Evolutionary conservation across 1,139 yeast genomes (phyloP), one percentile per base, ranked within the genome.

Genomic region (Waltiozyma sp.): DNA sequence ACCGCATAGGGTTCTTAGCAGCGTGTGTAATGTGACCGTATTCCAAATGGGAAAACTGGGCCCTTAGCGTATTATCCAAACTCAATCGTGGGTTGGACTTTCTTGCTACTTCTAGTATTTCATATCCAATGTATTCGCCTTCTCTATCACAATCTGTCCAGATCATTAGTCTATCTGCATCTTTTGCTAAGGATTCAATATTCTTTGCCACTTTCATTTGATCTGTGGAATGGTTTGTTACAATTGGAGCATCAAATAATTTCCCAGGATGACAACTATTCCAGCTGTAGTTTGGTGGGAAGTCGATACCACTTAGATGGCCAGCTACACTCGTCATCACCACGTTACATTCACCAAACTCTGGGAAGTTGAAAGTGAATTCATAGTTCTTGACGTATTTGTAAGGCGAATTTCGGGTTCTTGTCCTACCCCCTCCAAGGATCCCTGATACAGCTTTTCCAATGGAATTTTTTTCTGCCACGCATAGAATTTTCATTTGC

Each of bases 61-160:
- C 94, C 41, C 99, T 66, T 46, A 74, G 75, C 2, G 80, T 64
- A 42, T 73, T 70, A 11, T 64, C 67, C 18, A 74, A 57, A 3
- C 60, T 64, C 28, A 86, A 55, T 1, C 62, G 51, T 1, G 64
- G 55, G 58, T 86, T 88, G 1, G 72, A 72, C 49, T 66, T 66
- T 40, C 62, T 59, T 0, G 96, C 96, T 4, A 81, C 82, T 45
- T 75, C 70, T 40, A 74, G 70, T 21, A 93, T 76, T 57, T 91
- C 97, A 68, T 75, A 78, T 0, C 98, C 99, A 47, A 93, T 93
- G 58, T 81, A 83, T 61, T 93, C 99, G 1, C 99, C 99, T 58
- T 93, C 99, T 38, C 98, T 70, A 68, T 93, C 99, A 63, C 97
- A 91, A 70, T 93, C 99, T 2, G 98, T 93, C 98, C 98, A 93